Conservation (phyloP, 1,284 basidiomycete species). For the Hortiboletus rubellus region DNA sequence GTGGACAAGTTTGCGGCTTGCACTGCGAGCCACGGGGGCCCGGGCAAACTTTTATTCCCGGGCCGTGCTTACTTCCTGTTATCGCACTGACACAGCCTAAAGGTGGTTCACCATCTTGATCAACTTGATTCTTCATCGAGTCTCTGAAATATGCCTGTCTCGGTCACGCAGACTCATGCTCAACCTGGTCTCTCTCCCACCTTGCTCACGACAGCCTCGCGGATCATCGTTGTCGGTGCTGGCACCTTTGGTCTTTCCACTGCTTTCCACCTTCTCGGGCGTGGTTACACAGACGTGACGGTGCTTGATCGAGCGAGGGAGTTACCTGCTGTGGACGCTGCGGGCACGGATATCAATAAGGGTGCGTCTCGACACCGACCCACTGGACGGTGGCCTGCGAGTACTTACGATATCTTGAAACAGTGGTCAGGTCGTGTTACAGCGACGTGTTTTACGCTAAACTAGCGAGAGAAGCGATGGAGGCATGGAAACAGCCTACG, state of each 20-base stretch:
- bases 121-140: neutral
- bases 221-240: slow-evolving; percentile 75
- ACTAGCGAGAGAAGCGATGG: slow-evolving; percentile 73
- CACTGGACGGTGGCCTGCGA: neutral
- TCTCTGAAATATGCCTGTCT: slow-evolving; percentile 10
- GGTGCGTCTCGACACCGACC: slow-evolving; percentile 41
- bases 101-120: neutral
- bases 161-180: neutral
- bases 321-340: slow-evolving; percentile 76
- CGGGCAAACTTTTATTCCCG: neutral
- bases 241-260: slow-evolving; percentile 88
- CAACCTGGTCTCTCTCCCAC: neutral
- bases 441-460: slow-evolving; percentile 66
- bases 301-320: slow-evolving; percentile 66
- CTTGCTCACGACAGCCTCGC: slow-evolving; percentile 10
- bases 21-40: no score
- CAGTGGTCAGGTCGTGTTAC: slow-evolving; percentile 75
- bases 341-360: slow-evolving; percentile 85
- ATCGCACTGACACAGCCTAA: neutral
- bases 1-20: neutral
- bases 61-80: neutral
- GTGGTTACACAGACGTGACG: slow-evolving; percentile 69
- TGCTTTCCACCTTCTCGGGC: slow-evolving; percentile 69
- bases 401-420: neutral
- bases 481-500: slow-evolving; percentile 62